A percentile compares a stretch with the other conserved stretches of the same genome.
Evolutionary conservation across 2,329 filamentous ascomycete genomes (phyloP).

Genomic region (Botrytis pseudocinerea): DNA sequence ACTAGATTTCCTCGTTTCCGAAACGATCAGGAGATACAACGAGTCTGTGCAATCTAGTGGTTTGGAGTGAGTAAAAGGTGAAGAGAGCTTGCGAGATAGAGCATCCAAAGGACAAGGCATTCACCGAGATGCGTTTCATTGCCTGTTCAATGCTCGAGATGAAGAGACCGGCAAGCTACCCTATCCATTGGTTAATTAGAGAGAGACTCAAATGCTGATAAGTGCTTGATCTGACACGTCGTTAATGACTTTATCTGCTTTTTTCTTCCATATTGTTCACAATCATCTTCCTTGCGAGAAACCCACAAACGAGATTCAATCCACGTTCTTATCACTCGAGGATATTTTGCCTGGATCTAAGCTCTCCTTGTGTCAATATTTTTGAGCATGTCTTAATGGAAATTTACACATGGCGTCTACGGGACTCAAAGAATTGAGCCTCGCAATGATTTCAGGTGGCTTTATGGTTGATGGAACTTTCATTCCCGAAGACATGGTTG

Average conservation of each 20-base stretch:
- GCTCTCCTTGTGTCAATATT: conserved; percentile 3
- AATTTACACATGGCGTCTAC: conserved; percentile 24
- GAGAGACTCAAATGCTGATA: neutral
- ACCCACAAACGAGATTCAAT: conserved; percentile 42
- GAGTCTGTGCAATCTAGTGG: neutral
- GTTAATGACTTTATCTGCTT: neutral
- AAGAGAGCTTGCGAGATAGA: too few relatives aligned
- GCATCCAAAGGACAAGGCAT: too few relatives aligned
- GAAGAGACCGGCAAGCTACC: conserved; percentile 80
- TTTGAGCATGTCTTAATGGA: conserved; percentile 23
- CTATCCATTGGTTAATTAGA: neutral
- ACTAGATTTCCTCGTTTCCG: neutral
- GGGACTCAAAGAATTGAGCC: neutral
- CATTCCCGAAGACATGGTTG: conserved; percentile 45
- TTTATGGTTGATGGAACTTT: conserved; percentile 35
- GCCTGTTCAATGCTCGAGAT: conserved; percentile 93
- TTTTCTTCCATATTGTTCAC: neutral
- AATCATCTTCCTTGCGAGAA: neutral
- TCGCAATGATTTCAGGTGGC: neutral
- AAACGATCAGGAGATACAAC: neutral
- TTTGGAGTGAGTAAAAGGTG: too few relatives aligned
- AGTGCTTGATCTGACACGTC: neutral
- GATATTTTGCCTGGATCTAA: neutral
- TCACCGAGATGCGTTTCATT: conserved; percentile 2
- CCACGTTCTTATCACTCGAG: neutral